Percentiles rank a stretch among this genome's conserved stretches.
These are phyloP conservation scores for Diaporthe ilicicola DNA, from an alignment of 2,329 filamentous ascomycete genomes.

Conservation along the genomic window DNA sequence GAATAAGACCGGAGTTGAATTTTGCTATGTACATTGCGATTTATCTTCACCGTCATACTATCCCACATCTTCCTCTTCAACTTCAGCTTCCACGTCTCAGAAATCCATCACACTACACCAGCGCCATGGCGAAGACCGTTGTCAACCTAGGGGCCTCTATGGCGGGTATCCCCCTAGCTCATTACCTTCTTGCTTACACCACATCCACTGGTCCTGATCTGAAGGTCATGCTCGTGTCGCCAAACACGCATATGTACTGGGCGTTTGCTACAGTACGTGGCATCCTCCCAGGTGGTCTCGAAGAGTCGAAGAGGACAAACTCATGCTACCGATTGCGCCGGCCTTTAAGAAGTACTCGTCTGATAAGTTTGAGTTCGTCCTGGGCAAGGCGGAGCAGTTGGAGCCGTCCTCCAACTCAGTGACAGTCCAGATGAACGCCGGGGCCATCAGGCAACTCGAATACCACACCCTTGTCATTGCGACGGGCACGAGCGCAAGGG, in stretches of 20 bases:
- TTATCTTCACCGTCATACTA: background rate
- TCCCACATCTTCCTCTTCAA: background rate
- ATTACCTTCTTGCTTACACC: conserved; percentile 57
- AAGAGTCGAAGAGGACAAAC: conserved; percentile 57
- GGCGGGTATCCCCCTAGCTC: conserved; percentile 56
- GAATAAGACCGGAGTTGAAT: background rate
- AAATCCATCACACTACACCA: background rate
- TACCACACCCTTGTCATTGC: conserved; percentile 65
- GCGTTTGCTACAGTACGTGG: conserved; percentile 56
- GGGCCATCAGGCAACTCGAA: conserved; percentile 45
- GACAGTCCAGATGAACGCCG: conserved; percentile 47
- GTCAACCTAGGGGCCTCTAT: conserved; percentile 60
- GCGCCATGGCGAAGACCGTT: conserved; percentile 44
- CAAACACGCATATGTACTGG: conserved; percentile 60
- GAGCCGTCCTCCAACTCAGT: conserved; percentile 53
- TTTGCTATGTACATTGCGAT: background rate
- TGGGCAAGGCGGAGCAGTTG: conserved; percentile 56
- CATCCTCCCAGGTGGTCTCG: conserved; percentile 55
- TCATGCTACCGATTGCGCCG: conserved; percentile 59
- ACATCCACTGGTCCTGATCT: conserved; percentile 50
- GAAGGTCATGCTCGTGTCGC: conserved; percentile 56
- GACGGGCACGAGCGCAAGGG: conserved; percentile 57
- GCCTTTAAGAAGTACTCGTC: conserved; percentile 58
- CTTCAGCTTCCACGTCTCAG: too few relatives aligned
- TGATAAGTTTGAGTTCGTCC: conserved; percentile 60